Base-by-base conservation (phyloP, 2,329 filamentous ascomycete species). In the Mycosphaerella sp. region DNA sequence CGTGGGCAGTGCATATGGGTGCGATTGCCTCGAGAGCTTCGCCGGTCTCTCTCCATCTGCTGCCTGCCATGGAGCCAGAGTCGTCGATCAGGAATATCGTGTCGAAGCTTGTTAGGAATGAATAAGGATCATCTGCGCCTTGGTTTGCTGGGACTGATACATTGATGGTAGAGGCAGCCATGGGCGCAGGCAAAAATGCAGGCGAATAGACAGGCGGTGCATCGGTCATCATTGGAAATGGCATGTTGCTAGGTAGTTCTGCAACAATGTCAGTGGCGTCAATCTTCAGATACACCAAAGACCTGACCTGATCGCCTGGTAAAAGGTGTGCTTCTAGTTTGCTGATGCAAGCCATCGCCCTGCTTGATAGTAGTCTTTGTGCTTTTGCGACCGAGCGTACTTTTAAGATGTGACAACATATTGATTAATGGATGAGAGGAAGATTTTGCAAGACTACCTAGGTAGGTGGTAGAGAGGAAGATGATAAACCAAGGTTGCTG, bases 31-130 rank as follows among this genome's bases (percentile, higher is more conserved):
- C 71, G 2, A 97, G 78, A 1, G 86, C 87, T 7, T 78, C 73
- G 21, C 77, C 72, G 0, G 87, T 87, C 68, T 96, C 87, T 10
- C 72, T 68, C 91, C 91, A 97, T 17, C 77, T 79, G n/a, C 73
- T 65, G 13, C 85, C 87, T 1, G 75, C 73, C 91, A 97, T 97
- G 61, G 85, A 90, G 4, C 82, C 81, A n/a, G 85, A 89, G 73
- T 97, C 91, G 66, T 97, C 91, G 64, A 97, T 88, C 1, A 97
- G 71, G 67, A 97, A 90, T 50, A 91, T 72, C 28, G 89, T 96
- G 71, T 97, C 89, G 66, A 95, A 96, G 13, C 76, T 76, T 37
- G 71, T 68, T 4, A 97, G 81, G 66, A 95, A 95, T 2, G 82
- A 78, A 65, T 87, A 93, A 1, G 76, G 79, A 61, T 89, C 84